A percentile compares a stretch with the other conserved stretches of the same genome.
These are phyloP conservation scores for Tulasnella sp. DNA, from an alignment of 768 basidiomycete genomes.

Conservation along the genomic window DNA sequence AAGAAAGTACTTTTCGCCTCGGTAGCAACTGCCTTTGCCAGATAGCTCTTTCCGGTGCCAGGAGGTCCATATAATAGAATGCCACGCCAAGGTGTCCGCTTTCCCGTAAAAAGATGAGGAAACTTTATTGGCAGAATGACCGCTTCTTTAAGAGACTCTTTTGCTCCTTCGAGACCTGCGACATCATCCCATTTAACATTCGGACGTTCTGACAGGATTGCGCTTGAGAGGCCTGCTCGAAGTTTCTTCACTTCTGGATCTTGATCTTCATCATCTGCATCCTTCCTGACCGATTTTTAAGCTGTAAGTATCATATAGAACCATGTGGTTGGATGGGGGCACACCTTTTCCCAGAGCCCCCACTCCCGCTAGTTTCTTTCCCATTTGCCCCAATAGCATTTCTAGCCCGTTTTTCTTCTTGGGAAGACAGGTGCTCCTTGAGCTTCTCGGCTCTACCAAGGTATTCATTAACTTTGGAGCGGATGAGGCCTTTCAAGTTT, in stretches of 20 bases:
- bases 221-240: slow-evolving; percentile 73
- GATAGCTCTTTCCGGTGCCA: slow-evolving; percentile 91
- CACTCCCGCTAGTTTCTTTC: slow-evolving; percentile 29
- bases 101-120: slow-evolving; percentile 95
- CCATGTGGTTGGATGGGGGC: no score
- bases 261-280: slow-evolving; percentile 49
- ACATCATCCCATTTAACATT: slow-evolving; percentile 99
- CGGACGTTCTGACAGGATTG: slow-evolving; percentile 86
- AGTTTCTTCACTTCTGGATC: slow-evolving; percentile 96
- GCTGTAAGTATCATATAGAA: no score
- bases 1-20: slow-evolving; percentile 99
- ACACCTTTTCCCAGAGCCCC: slow-evolving; percentile 19
- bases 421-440: slow-evolving; percentile 62
- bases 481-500: slow-evolving; percentile 74
- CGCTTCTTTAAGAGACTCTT: slow-evolving; percentile 92
- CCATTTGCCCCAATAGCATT: slow-evolving; percentile 41
- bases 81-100: slow-evolving; percentile 93
- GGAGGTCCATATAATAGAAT: slow-evolving; percentile 96
- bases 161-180: slow-evolving; percentile 88
- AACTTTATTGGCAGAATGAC: slow-evolving; percentile 99
- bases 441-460: slow-evolving; percentile 81
- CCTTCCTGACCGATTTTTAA: slow-evolving; percentile 28
- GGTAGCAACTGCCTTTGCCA: slow-evolving; percentile 97
- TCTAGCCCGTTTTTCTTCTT: slow-evolving; percentile 49
- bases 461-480: slow-evolving; percentile 81